Evolutionary conservation across 257 asterid species (phyloP).

Genomic region (Eustoma russellianum): DNA sequence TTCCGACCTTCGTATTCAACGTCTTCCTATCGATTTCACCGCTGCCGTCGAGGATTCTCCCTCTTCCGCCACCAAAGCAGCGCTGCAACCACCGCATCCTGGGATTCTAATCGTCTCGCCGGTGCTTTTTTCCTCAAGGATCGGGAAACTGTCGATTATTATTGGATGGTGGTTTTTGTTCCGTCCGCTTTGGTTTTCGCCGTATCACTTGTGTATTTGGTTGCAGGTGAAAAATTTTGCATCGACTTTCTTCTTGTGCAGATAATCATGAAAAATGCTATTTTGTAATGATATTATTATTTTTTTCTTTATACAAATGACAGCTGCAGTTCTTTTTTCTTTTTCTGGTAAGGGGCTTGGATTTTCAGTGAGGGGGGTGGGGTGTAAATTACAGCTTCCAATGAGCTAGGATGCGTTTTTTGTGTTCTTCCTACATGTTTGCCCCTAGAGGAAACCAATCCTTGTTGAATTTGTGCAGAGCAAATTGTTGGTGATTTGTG

Average conservation of each 20-base stretch:
- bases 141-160: slow-evolving; percentile 91
- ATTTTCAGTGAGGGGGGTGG: no score
- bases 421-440: no score
- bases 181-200: slow-evolving; percentile 57
- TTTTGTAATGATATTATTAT: background rate
- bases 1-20: slow-evolving; percentile 73
- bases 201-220: slow-evolving; percentile 47
- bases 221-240: slow-evolving; percentile 45
- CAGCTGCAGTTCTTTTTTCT: no score
- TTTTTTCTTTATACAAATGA: background rate
- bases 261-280: background rate
- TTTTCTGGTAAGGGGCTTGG: background rate
- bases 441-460: no score
- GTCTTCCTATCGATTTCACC: slow-evolving; percentile 57
- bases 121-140: slow-evolving; percentile 82
- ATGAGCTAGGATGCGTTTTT: no score
- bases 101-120: slow-evolving; percentile 49
- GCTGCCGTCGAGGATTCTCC: no score
- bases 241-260: background rate
- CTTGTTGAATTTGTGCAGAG: no score
- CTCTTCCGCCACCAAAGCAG: background rate
- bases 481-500: no score
- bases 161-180: slow-evolving; percentile 84
- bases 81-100: slow-evolving; percentile 10
- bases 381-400: no score